These are phyloP conservation scores for Citrus inodora DNA, from an alignment of 345 rosid species.

Conservation along the genomic window DNA sequence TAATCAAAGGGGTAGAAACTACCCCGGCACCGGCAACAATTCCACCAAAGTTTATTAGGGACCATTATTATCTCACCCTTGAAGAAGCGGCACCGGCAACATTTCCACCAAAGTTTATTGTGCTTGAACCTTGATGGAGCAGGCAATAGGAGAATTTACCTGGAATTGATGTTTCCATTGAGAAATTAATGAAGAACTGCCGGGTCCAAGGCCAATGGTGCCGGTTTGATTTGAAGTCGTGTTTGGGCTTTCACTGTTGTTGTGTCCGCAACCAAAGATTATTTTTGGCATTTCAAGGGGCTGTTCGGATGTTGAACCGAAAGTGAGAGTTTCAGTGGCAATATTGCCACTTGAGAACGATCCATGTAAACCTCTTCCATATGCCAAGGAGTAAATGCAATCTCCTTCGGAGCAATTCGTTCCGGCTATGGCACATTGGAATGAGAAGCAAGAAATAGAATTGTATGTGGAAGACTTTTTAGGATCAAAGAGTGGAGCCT, in stretches of 20 bases:
- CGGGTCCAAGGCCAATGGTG: slow-evolving; percentile 51
- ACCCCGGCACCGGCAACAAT: no score
- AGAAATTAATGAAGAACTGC: slow-evolving; percentile 42
- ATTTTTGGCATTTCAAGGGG: slow-evolving; percentile 30
- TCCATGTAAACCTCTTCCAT: slow-evolving; percentile 23
- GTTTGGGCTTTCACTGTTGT: slow-evolving; percentile 30
- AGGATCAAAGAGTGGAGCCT: slow-evolving; percentile 32
- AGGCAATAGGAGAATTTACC: slow-evolving; percentile 64
- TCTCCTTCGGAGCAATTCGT: neutral
- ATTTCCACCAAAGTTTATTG: slow-evolving; percentile 50
- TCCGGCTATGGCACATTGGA: slow-evolving; percentile 7
- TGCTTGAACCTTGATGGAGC: slow-evolving; percentile 38
- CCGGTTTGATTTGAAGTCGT: slow-evolving; percentile 38
- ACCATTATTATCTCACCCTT: no score
- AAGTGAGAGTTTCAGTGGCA: slow-evolving; percentile 38
- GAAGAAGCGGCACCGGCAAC: slow-evolving; percentile 25
- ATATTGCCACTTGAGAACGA: slow-evolving; percentile 38
- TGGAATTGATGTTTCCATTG: slow-evolving; percentile 37
- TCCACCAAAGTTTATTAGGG: no score
- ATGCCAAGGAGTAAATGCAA: slow-evolving; percentile 28
- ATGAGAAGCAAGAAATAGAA: slow-evolving; percentile 26
- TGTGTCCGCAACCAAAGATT: slow-evolving; percentile 48
- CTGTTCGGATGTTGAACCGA: slow-evolving; percentile 9
- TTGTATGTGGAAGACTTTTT: slow-evolving; percentile 36
- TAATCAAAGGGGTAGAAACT: no score